Conservation (phyloP, 1,284 basidiomycete species). For the Fomitopsis schrenkii region DNA sequence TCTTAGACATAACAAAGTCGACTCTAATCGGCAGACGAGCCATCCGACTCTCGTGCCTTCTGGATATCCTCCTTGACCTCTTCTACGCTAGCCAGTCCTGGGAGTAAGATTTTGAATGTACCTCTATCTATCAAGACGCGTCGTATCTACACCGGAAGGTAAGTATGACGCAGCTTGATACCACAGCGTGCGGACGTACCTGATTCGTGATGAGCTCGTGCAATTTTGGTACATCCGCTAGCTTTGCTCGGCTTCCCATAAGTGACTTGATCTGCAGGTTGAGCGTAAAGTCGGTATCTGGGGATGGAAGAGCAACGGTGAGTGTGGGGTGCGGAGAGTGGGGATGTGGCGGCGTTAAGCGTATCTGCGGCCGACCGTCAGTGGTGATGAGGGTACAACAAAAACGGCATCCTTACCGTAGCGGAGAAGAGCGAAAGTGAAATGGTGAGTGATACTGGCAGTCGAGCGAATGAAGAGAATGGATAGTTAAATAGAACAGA, state of each 20-base stretch:
- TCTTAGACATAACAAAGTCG: neutral
- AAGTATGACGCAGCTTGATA: neutral
- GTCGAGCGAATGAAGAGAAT: conserved; percentile 70
- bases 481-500: conserved; percentile 83
- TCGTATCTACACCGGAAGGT: conserved; percentile 23
- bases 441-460: conserved; percentile 76
- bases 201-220: conserved; percentile 80
- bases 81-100: conserved; percentile 50
- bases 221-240: conserved; percentile 79
- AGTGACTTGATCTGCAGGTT: conserved; percentile 72
- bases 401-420: conserved; percentile 37
- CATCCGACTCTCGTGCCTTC: conserved; percentile 26
- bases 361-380: conserved; percentile 20
- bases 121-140: conserved; percentile 52
- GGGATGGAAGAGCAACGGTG: conserved; percentile 52
- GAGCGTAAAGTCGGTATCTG: conserved; percentile 43
- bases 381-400: neutral
- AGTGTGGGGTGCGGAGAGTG: conserved; percentile 38
- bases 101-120: conserved; percentile 66
- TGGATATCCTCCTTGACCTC: conserved; percentile 41
- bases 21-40: neutral
- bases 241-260: conserved; percentile 78
- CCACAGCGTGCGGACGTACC: conserved; percentile 39
- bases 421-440: conserved; percentile 75
- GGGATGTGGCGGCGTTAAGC: conserved; percentile 30